Base-by-base conservation (phyloP, 345 rosid genomes). In the Salix dunnii region DNA sequence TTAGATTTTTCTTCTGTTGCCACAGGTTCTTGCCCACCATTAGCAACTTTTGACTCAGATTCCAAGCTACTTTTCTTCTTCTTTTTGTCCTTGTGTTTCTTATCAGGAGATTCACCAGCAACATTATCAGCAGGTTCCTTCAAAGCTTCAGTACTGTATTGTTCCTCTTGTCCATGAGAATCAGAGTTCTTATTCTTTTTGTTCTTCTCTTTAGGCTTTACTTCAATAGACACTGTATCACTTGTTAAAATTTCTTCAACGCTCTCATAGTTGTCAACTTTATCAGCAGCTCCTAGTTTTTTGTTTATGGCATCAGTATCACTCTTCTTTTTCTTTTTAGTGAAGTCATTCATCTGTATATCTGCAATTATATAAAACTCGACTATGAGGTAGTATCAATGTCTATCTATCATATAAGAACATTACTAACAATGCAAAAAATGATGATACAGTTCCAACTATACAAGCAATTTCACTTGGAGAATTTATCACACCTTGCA, bases 31-130 rank as follows among this genome's bases (percentile, higher is more conserved):
- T 35, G 36, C 36, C 68, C 76, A 18, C 36, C 60, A 43, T 78
- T 33, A 12, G 46, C 67, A 31, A 17, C 30, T 10, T 35, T 23
- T 74, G 83, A 21, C 42, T 72, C 71, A 49, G 83, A 67, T 53
- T 74, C 88, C 70, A 70, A 8, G 68, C 82, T 78, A 55, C 68
- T 33, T 78, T 87, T 83, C 80, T 87, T 90, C 71, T 86, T 88
- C 80, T 64, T 76, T 30, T 87, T 85, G 48, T 85, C 80, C 76
- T 84, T 87, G n/a, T 38, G 63, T 81, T 88, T 89, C 69, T 72
- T 75, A 6, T 62, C 76, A 68, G 55, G 61, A 17, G 33, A 1
- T 43, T 77, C 80, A 68, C 64, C 42, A 21, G 27, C 43, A 64
- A 12, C 62, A 75, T 28, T 25, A 67, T 33, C 77, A 67, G 31